Conservation (phyloP, 164 flowering plant genomes). For the Stephania cephalantha region DNA sequence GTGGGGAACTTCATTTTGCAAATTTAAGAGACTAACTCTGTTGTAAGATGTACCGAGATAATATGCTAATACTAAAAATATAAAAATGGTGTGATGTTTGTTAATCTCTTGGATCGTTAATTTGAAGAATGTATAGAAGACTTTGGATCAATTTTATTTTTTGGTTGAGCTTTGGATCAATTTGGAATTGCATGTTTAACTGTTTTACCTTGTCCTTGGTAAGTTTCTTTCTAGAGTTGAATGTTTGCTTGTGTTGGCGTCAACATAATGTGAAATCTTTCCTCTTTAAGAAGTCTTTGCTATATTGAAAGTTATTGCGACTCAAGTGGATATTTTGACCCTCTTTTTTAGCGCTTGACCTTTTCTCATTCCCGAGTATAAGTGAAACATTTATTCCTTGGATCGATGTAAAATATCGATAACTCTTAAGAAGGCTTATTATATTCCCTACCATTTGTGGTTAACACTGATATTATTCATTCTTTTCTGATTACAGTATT, state of each 20-base stretch:
- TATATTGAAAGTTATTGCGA: neutral
- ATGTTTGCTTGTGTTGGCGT: neutral
- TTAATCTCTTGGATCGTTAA: too few species aligned
- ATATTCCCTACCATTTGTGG: neutral
- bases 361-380: neutral
- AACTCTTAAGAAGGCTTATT: neutral
- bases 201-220: neutral
- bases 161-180: neutral
- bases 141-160: too few species aligned
- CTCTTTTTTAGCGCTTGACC: too few species aligned
- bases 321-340: neutral
- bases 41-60: too few species aligned
- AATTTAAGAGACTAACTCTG: too few species aligned
- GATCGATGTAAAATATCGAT: too few species aligned
- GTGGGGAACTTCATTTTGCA: too few species aligned
- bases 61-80: neutral
- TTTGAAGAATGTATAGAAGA: neutral
- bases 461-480: slow-evolving; percentile 7
- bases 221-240: neutral
- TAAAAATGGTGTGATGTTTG: neutral
- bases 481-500: slow-evolving; percentile 38
- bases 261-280: neutral
- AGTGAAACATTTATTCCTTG: neutral
- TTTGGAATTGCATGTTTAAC: neutral
- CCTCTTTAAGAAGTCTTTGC: neutral